phyloP scores from a whole-genome alignment of 805 yeast genomes.

The Candida hungchunana region DNA sequence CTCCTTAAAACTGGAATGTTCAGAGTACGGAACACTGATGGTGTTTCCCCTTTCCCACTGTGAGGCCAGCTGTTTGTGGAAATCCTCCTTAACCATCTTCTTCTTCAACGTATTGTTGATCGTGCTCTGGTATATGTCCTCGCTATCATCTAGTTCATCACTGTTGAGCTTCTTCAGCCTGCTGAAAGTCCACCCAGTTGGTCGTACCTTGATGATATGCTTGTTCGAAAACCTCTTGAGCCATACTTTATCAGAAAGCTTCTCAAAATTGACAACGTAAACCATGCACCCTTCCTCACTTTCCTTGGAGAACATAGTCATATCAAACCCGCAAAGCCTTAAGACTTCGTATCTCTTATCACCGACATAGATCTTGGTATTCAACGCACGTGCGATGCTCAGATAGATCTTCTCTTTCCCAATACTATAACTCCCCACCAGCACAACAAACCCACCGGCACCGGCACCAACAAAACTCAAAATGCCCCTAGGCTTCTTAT shows the following conservation, averaged over 20 bases:
- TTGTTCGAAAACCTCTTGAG: constrained; percentile 23
- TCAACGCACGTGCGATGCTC: constrained; percentile 47
- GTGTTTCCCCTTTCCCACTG: constrained; percentile 12
- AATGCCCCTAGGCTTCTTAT: constrained; percentile 25
- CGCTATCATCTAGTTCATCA: neutral
- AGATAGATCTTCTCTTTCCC: constrained; percentile 89
- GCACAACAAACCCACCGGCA: constrained; percentile 41
- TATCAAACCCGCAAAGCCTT: constrained; percentile 11
- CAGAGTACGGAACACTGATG: constrained; percentile 79
- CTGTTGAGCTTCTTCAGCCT: constrained; percentile 13
- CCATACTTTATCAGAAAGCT: constrained; percentile 36
- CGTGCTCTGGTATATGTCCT: neutral
- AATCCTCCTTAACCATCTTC: constrained; percentile 3
- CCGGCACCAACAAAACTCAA: constrained; percentile 32
- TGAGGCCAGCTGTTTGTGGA: constrained; percentile 7
- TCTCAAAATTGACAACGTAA: constrained; percentile 70
- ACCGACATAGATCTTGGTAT: constrained; percentile 48
- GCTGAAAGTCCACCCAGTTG: constrained; percentile 87
- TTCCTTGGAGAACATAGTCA: constrained; percentile 11
- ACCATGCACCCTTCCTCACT: constrained; percentile 35
- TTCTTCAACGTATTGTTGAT: neutral
- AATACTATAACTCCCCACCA: constrained; percentile 86
- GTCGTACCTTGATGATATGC: constrained; percentile 63
- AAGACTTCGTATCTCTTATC: constrained; percentile 30
- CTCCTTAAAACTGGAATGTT: constrained; percentile 88